Base-by-base conservation (phyloP, 768 basidiomycete species). In the Kwoniella sp. region DNA sequence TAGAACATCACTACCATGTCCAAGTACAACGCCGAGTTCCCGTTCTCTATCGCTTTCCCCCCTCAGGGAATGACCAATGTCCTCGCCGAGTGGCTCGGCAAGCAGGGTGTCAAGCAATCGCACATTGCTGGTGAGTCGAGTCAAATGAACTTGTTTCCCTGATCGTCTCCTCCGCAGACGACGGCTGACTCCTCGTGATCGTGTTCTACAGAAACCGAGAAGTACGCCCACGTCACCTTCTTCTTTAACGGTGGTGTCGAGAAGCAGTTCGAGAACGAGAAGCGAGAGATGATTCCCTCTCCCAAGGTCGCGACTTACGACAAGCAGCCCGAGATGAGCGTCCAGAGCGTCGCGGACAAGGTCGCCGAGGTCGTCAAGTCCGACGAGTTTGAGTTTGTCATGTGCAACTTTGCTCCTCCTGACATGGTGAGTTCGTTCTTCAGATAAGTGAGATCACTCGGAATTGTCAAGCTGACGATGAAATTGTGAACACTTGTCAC, bases 191-290 rank as follows among this genome's bases (percentile, higher is more conserved):
- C 11, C 9, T 41, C 38, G 38, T 31, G 50, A n/a, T 48, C 52
- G 30, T 55, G 57, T 55, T 22, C 30, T n/a, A 2, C 75, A 86
- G 93, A 96, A 81, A 95, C 93, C n/a, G 93, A 95, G 80, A 95
- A 97, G 82, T 97, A 94, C 81, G 93, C 93, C 1, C 93, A 97
- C 77, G 91, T 97, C 61, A 97, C 93, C 0, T 95, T 96, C 85
- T 96, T 95, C 86, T 95, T 96, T 86, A 96, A 95, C 81, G 94
- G 93, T 15, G 93, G 93, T 61, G 88, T 93, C 29, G 94, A 96
- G 84, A 91, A 93, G 78, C 91, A 94, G 74, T 97, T 91, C 81
- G 84, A 86, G 15, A 81, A 83, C 34, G 94, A 96, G 77, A 89
- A 91, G 71, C 85, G 94, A 17, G 84, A 88, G 78, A 88, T 96